Evolutionary conservation across 768 basidiomycete species (phyloP), one percentile per base, ranked within the genome.

Genomic region (Mycena albidolilacea): DNA sequence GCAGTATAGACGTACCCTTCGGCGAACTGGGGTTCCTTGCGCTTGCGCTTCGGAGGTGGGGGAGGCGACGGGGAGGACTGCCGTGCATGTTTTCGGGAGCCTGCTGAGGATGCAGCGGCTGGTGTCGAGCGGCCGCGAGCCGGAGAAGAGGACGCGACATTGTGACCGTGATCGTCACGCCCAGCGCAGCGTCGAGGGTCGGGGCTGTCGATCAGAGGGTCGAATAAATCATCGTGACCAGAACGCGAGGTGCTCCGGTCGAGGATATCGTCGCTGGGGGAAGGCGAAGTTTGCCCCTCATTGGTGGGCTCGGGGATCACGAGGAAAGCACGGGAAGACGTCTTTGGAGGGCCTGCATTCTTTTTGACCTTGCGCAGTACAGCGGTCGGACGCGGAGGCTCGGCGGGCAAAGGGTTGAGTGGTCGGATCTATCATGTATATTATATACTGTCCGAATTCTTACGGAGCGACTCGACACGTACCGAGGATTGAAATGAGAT

Each of bases 1-100:
- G 44, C n/a, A 14, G 8, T 15, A 3, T 12, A 14, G 11, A 50
- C 30, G 11, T 48, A 60, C 4, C 46, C 46, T 7, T 60, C 44
- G 14, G 44, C 44, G 19, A 68, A 68, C n/a, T 50, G 43, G 14
- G 67, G 37, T 19, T 68, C 67, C n/a, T 60, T 37, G 17, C 35
- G 35, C 15, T n/a, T 50, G n/a, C 58, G 43, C 58, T 68, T 68
- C 1, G 38, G 41, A 9, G 39, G 54, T 43, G 52, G 52, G 30
- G 65, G 65, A 21, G 65, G 41, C 11, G 52, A 6, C 8, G 54
- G 30, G 1, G 43, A 35, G 14, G 39, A 43, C 35, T 8, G 37
- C 10, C 41, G 48, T 9, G n/a, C 50, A 11, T 19, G 19, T 39
- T 64, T 50, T 10, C 55, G 30, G 10, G 63, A 50, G 19, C 23